These are phyloP conservation scores for Fusarium piperis DNA, from an alignment of 2,329 filamentous ascomycete genomes.

Conservation along the genomic window DNA sequence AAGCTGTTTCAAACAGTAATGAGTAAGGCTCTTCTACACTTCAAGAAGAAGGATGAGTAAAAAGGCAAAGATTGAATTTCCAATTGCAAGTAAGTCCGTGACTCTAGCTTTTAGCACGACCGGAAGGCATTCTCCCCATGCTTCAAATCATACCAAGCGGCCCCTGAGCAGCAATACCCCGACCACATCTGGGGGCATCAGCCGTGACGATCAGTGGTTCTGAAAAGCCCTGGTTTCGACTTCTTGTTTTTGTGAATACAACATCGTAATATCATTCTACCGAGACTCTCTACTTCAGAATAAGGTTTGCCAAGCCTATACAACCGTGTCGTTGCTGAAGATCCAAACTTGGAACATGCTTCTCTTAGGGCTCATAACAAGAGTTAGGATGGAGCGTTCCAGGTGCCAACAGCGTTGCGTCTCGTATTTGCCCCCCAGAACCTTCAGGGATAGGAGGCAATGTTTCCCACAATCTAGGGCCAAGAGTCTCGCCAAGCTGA, in stretches of 20 bases:
- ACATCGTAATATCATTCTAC: not conserved
- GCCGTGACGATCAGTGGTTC: not conserved
- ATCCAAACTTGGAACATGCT: not conserved
- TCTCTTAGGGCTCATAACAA: not conserved
- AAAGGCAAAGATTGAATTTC: not conserved
- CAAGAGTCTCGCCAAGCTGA: not conserved
- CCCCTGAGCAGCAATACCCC: not conserved
- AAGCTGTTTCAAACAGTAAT: not conserved
- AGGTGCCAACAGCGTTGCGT: not conserved
- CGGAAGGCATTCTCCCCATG: not conserved
- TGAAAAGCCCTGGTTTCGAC: not conserved
- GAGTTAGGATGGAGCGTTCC: not conserved
- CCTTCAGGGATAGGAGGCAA: not conserved
- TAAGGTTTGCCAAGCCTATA: not conserved
- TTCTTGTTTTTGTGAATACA: not conserved
- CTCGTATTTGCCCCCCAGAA: not conserved
- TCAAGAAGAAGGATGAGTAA: not conserved
- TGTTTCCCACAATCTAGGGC: not conserved
- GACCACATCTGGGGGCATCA: not conserved
- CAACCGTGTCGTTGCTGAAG: not conserved
- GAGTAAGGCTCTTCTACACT: not conserved
- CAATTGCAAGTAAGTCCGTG: not conserved
- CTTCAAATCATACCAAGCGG: not conserved
- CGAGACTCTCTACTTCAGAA: not conserved
- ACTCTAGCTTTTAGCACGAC: not conserved